A percentile compares a stretch with the other conserved stretches of the same genome.
Evolutionary conservation across 2,329 filamentous ascomycete genomes (phyloP).

Genomic region (Myrmaecium sp.): DNA sequence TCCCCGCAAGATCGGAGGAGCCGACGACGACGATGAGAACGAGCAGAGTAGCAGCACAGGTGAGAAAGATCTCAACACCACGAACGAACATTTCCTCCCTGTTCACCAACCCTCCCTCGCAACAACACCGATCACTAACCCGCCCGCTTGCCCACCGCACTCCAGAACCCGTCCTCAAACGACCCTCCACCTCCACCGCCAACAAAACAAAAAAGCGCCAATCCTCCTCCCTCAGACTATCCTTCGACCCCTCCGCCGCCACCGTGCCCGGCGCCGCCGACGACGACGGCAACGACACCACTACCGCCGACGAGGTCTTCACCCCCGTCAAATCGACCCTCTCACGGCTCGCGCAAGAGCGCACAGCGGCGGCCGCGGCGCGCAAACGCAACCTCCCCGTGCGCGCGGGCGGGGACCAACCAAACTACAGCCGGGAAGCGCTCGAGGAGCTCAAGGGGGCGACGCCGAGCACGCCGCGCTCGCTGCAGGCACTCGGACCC

Average conservation of each 20-base stretch:
- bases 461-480: constrained; percentile 70
- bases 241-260: constrained; percentile 50
- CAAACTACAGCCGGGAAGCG: constrained; percentile 73
- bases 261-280: constrained; percentile 39
- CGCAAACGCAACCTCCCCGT: too few relatives aligned
- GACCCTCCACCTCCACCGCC: constrained; percentile 27
- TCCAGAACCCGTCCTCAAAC: constrained; percentile 34
- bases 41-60: too few relatives aligned
- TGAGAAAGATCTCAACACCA: too few relatives aligned
- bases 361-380: constrained; percentile 47
- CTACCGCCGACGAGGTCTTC: constrained; percentile 32
- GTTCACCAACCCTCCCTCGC: constrained; percentile 3
- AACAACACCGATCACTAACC: constrained; percentile 25
- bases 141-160: too few relatives aligned
- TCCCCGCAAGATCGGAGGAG: constrained; percentile 60
- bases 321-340: constrained; percentile 47
- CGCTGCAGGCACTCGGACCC: constrained; percentile 44
- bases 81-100: constrained; percentile 2
- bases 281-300: constrained; percentile 36
- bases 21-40: constrained; percentile 29
- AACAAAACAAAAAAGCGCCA: constrained; percentile 51
- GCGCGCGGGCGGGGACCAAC: constrained; percentile 50
- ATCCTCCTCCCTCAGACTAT: constrained; percentile 58
- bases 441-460: constrained; percentile 72
- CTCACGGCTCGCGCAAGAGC: constrained; percentile 47